Conservation (phyloP, 495 filamentous ascomycete genomes). For the Neurospora pannonica region DNA sequence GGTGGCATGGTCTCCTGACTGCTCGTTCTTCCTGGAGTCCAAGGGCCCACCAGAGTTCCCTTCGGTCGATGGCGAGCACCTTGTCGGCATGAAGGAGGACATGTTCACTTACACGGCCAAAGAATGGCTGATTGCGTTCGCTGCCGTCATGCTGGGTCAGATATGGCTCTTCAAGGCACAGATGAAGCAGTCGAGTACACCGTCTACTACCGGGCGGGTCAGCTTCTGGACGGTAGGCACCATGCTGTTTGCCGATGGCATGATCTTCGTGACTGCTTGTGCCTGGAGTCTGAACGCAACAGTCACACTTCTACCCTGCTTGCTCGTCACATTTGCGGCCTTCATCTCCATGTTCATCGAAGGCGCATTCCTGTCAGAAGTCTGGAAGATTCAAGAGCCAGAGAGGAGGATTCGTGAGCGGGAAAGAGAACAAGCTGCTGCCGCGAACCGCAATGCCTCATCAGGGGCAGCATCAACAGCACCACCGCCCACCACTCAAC, state of each 20-base stretch:
- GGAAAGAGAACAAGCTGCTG: conserved; percentile 30
- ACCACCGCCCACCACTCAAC: background rate
- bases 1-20: conserved; percentile 87
- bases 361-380: conserved; percentile 78
- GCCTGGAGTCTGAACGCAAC: conserved; percentile 56
- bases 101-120: conserved; percentile 57
- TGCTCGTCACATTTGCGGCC: conserved; percentile 66
- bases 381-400: conserved; percentile 79
- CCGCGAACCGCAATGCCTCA: conserved; percentile 18
- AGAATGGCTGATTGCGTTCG: conserved; percentile 57
- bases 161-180: conserved; percentile 69
- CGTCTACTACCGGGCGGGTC: conserved; percentile 84
- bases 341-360: conserved; percentile 55
- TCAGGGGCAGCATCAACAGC: conserved; percentile 18
- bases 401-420: conserved; percentile 56
- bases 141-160: conserved; percentile 55
- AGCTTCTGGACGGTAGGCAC: conserved; percentile 80
- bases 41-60: conserved; percentile 69
- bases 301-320: conserved; percentile 56
- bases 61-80: conserved; percentile 54
- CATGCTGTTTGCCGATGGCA: conserved; percentile 79
- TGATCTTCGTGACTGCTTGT: conserved; percentile 49
- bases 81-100: conserved; percentile 72
- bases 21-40: conserved; percentile 81
- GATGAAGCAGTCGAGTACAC: conserved; percentile 85